These are phyloP conservation scores for Forsythia viridissima DNA, from an alignment of 257 asterid species.

Conservation along the genomic window DNA sequence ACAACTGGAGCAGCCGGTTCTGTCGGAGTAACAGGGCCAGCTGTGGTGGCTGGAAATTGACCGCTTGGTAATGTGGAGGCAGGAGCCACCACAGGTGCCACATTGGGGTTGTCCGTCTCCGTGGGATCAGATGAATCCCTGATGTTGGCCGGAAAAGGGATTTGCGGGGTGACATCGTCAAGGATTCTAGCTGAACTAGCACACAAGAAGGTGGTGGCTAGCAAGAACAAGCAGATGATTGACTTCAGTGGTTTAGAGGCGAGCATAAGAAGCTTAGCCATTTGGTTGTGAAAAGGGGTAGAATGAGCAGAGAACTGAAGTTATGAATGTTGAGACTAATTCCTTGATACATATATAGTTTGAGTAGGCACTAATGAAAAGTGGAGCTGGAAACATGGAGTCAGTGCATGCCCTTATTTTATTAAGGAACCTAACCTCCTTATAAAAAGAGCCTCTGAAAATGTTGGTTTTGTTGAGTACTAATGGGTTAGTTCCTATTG, in stretches of 20 bases:
- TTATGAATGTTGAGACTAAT: background rate
- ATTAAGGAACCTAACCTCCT: background rate
- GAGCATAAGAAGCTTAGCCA: background rate
- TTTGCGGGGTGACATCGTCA: background rate
- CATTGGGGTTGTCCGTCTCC: slow-evolving; percentile 20
- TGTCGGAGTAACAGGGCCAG: background rate
- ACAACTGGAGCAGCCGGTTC: background rate
- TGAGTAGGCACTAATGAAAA: background rate
- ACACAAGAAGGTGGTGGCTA: background rate
- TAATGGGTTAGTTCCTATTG: background rate
- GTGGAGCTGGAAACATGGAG: slow-evolving; percentile 13
- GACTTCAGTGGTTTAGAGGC: background rate
- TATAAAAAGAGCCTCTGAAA: no score
- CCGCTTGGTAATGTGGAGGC: slow-evolving; percentile 23
- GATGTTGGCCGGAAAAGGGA: background rate
- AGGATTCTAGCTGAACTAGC: slow-evolving; percentile 3
- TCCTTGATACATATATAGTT: background rate
- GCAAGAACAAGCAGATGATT: background rate
- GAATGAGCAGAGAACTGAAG: background rate
- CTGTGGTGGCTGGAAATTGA: slow-evolving; percentile 33
- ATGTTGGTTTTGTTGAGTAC: background rate
- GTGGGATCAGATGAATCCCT: background rate
- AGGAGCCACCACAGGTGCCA: slow-evolving; percentile 6
- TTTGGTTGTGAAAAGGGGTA: background rate
- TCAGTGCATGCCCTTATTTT: background rate